Base-by-base conservation (phyloP, 1,139 yeast species). In the Yamadazyma buinensis region DNA sequence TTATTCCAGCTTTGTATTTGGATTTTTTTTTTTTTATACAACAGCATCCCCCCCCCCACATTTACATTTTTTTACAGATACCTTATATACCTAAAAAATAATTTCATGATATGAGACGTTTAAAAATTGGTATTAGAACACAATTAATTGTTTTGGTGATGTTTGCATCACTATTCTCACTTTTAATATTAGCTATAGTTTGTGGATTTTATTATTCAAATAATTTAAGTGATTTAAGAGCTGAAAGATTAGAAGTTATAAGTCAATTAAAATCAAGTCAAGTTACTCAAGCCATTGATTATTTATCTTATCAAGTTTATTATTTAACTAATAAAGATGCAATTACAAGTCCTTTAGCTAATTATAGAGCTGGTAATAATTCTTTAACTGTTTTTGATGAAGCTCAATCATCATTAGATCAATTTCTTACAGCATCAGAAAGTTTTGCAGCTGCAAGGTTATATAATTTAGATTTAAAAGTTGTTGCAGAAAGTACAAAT, bases 131-230 rank as follows among this genome's bases (percentile, higher is more conserved):
- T 25, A 76, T 76, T 40, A 56, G 79, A 44, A 75, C 81, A 29
- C 97, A 90, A 64, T 77, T 90, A 39, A 82, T 87, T 41, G 74
- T 80, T n/a, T 64, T 88, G 34, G 95, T 87, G 47, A 71, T 85
- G 41, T 64, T 82, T 42, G 85, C 88, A 23, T 84, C 95, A 17
- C 67, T 85, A 27, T 64, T 85, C 35, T 87, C 97, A 2, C 67
- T 90, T 34, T 64, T 84, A 22, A 76, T 86, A 5, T 61, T 90
- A 32, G 92, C 95, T 10, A 64, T 85, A 19, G 86, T 84, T 8
- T 79, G 95, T 2, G 95, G 95, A 32, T 76, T 84, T 7, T 86
- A 84, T 58, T 86, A 84, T 52, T 77, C 87, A 13, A 56, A 66
- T 19, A 83, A 78, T 46, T 76, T 82, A 40, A 73, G 78, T 32